These are phyloP conservation scores for Coemansia sp. DNA, from an alignment of 192 early-diverging fungal genomes.

Conservation along the genomic window DNA sequence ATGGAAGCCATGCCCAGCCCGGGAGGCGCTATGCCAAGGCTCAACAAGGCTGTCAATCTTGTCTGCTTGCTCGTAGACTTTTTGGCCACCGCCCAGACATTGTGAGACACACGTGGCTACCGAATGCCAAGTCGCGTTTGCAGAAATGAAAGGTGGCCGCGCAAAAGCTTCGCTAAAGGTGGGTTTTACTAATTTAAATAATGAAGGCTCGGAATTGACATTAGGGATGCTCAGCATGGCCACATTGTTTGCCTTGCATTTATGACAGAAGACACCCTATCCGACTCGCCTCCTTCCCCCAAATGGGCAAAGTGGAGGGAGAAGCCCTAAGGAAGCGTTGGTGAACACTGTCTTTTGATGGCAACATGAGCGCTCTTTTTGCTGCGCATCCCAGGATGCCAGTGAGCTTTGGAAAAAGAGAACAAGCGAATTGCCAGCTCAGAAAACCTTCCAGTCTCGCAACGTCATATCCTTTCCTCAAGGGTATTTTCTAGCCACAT, in stretches of 20 bases:
- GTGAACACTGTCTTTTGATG: neutral
- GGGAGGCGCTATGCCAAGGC: constrained; percentile 7
- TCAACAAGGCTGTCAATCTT: neutral
- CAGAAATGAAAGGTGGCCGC: neutral
- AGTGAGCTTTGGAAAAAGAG: neutral
- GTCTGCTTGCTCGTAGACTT: neutral
- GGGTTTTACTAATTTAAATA: neutral
- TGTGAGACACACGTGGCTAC: neutral
- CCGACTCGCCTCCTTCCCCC: neutral
- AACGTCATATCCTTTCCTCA: too few species aligned
- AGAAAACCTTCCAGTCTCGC: neutral
- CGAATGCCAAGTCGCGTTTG: neutral
- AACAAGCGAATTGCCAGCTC: neutral
- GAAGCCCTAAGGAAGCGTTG: neutral
- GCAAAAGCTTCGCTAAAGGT: neutral
- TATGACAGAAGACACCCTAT: neutral
- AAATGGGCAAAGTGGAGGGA: neutral
- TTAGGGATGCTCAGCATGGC: neutral
- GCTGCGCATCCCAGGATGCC: neutral
- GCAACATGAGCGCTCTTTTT: neutral
- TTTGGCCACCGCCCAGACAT: neutral
- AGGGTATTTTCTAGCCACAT: neutral
- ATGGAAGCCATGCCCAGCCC: constrained; percentile 1
- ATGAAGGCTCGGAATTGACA: neutral
- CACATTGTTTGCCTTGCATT: neutral